Conservation (phyloP, 345 rosid genomes). For the Laguncularia racemosa region DNA sequence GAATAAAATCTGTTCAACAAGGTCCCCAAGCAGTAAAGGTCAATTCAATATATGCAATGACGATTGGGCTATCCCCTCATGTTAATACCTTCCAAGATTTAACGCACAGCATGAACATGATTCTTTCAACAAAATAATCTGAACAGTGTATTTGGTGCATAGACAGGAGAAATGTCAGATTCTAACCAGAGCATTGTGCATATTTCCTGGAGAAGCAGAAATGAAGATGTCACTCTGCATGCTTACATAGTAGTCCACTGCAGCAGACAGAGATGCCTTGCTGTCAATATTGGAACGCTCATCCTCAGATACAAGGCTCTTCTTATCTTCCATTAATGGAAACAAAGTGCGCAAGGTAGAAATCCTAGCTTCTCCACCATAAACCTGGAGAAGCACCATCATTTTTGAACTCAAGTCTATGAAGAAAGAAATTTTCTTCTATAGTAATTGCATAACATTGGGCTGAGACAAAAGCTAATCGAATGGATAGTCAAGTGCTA, state of each 20-base stretch:
- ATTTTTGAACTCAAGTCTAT: neutral
- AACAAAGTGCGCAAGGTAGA: constrained; percentile 59
- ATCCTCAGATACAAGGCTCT: constrained; percentile 64
- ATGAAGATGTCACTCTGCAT: constrained; percentile 89
- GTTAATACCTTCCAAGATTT: too few relatives aligned
- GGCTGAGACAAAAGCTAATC: too few relatives aligned
- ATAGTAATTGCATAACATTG: neutral
- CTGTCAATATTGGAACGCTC: constrained; percentile 59
- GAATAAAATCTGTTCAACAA: too few relatives aligned
- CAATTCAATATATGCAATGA: too few relatives aligned
- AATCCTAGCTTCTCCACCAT: constrained; percentile 90
- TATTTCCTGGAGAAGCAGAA: constrained; percentile 96
- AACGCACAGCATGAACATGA: neutral
- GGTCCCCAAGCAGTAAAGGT: too few relatives aligned
- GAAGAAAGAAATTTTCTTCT: neutral
- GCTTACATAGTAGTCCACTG: constrained; percentile 90
- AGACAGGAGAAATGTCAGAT: neutral
- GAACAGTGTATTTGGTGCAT: neutral
- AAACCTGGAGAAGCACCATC: constrained; percentile 38
- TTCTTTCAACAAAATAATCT: neutral
- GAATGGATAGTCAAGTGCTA: too few relatives aligned
- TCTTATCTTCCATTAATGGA: constrained; percentile 83
- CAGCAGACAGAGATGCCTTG: constrained; percentile 82
- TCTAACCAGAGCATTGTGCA: constrained; percentile 91
- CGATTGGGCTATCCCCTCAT: too few relatives aligned